Base-by-base conservation (phyloP, 2,329 filamentous ascomycete species). In the Thyridium curvatum region DNA sequence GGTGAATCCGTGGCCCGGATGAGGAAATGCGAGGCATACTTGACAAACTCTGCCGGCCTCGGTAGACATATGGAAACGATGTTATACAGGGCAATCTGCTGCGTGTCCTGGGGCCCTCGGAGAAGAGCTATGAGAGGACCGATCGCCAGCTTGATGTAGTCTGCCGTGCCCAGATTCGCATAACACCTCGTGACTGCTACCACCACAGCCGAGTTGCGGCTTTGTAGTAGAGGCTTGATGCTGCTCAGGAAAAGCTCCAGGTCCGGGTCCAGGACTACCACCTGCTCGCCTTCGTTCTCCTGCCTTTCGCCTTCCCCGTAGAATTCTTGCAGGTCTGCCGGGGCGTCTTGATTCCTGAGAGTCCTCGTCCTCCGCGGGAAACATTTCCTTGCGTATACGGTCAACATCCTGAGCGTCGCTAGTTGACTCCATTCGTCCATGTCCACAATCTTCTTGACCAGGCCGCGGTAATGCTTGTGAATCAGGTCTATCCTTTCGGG, bases 391-490 rank as follows among this genome's bases (percentile, higher is more conserved):
- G 86, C 81, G 59, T 98, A 98, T 16, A 81, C 68, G 2, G 85
- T 83, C 78, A 97, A 82, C 47, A 98, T 68, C 30, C 81, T 77
- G 50, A 98, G 57, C 3, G 86, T 86, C 3, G 88, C 84, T 39
- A 97, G 62, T 63, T 98, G 93, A 32, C 89, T 86, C 93, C 93
- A 98, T 64, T 98, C 93, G 55, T 98, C 93, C 93, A 98, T 98
- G 57, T 98, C 93, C 17, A 96, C 88, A 38, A 97, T 67, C 68
- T 96, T 95, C 59, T 81, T 86, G 46, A 94, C 82, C 46, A 98
- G 67, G 29, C 77, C 72, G 37, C 87, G 79, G 63, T 97, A 98
- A 56, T 95, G 85, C 48, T 84, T 82, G 61, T 98, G 93, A 49
- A 98, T 81, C 43, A 98, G 66, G 56, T 96, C 90, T 46, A 95